Base-by-base conservation (phyloP, 805 yeast genomes). In the Maudiozyma barnettii region DNA sequence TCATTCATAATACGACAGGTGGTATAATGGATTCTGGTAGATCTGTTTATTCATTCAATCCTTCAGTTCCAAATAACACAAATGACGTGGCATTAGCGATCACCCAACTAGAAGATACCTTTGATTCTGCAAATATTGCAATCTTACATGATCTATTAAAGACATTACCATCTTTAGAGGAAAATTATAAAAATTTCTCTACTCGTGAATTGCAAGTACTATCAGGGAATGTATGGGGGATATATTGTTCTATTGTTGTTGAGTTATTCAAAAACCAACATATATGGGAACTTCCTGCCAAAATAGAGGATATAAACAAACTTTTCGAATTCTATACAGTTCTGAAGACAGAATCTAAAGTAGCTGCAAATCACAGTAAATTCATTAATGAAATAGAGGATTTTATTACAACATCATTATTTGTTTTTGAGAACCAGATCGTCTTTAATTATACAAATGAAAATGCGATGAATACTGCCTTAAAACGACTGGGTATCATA, bases 401-500 rank as follows among this genome's bases (percentile, higher is more conserved):
- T 31, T 63, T 63, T 33, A 49, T 63, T n/a, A 57, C 59, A 2
- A 57, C 66, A 1, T 63, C 66, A 10, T 37, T 79, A 60, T 72
- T 50, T 53, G 62, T 60, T 43, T 65, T 64, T 49, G 71, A 65
- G 52, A 66, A 68, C 49, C 68, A 64, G 39, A 51, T 68, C 29
- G 64, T 63, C 31, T 65, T 62, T 49, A 58, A 61, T 38, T 64
- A 61, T 33, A 55, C 54, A 7, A 58, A 63, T 19, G 69, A 61
- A 41, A 55, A 54, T n/a, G 58, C 60, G 2, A 68, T 67, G 49
- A 68, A 67, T 53, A 54, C 67, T 43, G 59, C 68, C 8, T 51
- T 61, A 38, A 64, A 59, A 46, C 64, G 65, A 56, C 66, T 66
- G 8, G 66, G 74, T 2, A 56, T 70, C 1, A 67, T 78, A 2